Conservation (phyloP, 495 filamentous ascomycete genomes). For the Hypoxylon subgilvum region DNA sequence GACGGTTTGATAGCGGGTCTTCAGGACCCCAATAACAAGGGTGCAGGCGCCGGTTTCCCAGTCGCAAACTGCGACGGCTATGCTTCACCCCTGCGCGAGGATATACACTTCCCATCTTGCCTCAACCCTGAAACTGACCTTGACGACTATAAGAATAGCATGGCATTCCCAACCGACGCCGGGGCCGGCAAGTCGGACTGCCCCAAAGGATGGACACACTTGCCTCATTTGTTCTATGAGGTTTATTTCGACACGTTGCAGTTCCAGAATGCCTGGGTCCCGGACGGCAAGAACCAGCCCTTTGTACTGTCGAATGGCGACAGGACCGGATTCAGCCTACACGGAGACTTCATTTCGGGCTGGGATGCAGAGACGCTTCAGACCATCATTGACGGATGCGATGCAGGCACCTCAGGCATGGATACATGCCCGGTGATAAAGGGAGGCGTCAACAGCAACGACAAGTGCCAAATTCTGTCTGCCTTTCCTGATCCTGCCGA, state of each 20-base stretch:
- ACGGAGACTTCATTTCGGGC: constrained; percentile 74
- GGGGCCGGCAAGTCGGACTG: constrained; percentile 62
- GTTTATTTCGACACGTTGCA: constrained; percentile 63
- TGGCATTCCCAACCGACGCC: constrained; percentile 53
- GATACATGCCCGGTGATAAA: constrained; percentile 59
- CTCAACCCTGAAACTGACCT: constrained; percentile 64
- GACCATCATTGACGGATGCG: constrained; percentile 64
- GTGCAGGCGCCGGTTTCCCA: constrained; percentile 54
- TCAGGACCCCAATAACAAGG: constrained; percentile 52
- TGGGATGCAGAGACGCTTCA: constrained; percentile 69
- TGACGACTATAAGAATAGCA: constrained; percentile 53
- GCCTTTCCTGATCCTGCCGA: constrained; percentile 42
- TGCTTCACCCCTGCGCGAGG: constrained; percentile 58
- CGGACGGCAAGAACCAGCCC: constrained; percentile 57
- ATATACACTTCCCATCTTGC: constrained; percentile 57
- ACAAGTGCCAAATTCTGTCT: constrained; percentile 54
- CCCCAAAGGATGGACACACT: constrained; percentile 62
- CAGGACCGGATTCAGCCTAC: constrained; percentile 59
- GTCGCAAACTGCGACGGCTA: constrained; percentile 57
- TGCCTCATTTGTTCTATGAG: constrained; percentile 69
- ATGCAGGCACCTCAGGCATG: constrained; percentile 54
- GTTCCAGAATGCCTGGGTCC: constrained; percentile 61
- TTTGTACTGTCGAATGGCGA: constrained; percentile 69
- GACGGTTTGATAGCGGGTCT: constrained; percentile 54
- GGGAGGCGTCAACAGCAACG: constrained; percentile 44